Base-by-base conservation (phyloP, 108 stramenopile species). In the Fistulifera solaris region DNA sequence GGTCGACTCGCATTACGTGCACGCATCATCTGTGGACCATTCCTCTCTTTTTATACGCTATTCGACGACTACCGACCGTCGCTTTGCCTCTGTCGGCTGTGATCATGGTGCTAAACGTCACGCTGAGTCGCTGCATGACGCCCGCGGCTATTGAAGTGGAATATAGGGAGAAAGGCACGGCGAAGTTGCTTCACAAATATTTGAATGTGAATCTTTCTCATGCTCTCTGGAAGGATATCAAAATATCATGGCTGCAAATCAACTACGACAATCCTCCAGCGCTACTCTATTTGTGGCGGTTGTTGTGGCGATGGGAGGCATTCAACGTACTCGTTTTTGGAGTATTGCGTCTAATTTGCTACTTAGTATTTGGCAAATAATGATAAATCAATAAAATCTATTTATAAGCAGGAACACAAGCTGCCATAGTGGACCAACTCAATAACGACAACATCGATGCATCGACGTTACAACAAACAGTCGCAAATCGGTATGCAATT, bases 21-120 rank as follows among this genome's bases (percentile, higher is more conserved):
- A 75, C 76, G 10, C 88, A 90, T 71, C 88, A 90, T 58, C 47
- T 90, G 10, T 90, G 88, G 88, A 86, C 84, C 7, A 81, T 90
- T n/a, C 88, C 88, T 21, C 28, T 90, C 15, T 56, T 81, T 6
- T 15, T 86, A 13, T 82, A 70, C 55, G 76, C 67, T 2, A 52
- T 57, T 10, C 61, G 66, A 19, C 68, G 66, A 22, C 11, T 40
- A 4, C 67, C 76, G 38, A 19, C 49, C 26, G 27, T 73, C 1
- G 51, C 79, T 14, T 69, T 71, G 42, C 40, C 54, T 11, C 66
- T 89, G 48, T 83, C 81, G 46, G 13, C 65, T 7, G 48, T 78
- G 24, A 40, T 89, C 41, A 76, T 85, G 15, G 42, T 57, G 2
- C 14, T 73, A 1, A 76, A 76, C 44, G 87, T 85, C 5, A 25